A percentile compares a stretch with the other conserved stretches of the same genome.
phyloP scores from a whole-genome alignment of 2,329 filamentous ascomycete genomes.

The Chrysoporthe austroafricana region DNA sequence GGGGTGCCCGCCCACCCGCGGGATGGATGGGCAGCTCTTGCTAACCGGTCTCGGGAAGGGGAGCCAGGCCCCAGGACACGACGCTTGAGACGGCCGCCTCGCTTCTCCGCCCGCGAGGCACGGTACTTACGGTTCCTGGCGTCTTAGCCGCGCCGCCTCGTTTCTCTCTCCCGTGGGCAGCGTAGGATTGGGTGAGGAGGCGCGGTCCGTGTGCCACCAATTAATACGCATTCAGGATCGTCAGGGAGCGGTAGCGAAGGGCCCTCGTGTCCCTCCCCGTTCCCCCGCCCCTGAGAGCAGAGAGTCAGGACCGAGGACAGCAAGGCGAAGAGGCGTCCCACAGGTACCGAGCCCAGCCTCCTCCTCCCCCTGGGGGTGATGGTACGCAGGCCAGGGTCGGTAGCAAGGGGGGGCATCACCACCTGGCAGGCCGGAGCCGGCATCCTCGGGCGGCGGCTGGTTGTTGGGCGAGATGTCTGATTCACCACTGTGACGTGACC shows the following conservation, averaged over 20 bases:
- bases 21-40: not conserved
- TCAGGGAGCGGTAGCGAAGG: too few relatives aligned
- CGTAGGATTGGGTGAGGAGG: not conserved
- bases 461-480: not conserved
- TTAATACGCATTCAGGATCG: too few relatives aligned
- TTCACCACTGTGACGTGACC: conserved; percentile 3
- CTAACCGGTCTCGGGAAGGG: not conserved
- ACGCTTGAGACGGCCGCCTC: not conserved
- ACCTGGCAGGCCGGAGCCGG: not conserved
- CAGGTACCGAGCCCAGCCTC: not conserved
- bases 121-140: not conserved
- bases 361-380: not conserved
- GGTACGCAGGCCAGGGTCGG: not conserved
- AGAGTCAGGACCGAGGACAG: not conserved
- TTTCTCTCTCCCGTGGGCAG: not conserved
- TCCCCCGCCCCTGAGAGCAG: too few relatives aligned
- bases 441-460: not conserved
- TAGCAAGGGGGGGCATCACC: not conserved
- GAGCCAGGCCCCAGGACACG: not conserved
- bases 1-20: not conserved
- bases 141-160: not conserved
- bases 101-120: not conserved
- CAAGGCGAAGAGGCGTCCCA: not conserved
- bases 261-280: too few relatives aligned
- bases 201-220: too few relatives aligned